A percentile compares a stretch with the other conserved stretches of the same genome.
These are phyloP conservation scores for Cryphonectria naterciae DNA, from an alignment of 2,329 filamentous ascomycete species.

Conservation along the genomic window DNA sequence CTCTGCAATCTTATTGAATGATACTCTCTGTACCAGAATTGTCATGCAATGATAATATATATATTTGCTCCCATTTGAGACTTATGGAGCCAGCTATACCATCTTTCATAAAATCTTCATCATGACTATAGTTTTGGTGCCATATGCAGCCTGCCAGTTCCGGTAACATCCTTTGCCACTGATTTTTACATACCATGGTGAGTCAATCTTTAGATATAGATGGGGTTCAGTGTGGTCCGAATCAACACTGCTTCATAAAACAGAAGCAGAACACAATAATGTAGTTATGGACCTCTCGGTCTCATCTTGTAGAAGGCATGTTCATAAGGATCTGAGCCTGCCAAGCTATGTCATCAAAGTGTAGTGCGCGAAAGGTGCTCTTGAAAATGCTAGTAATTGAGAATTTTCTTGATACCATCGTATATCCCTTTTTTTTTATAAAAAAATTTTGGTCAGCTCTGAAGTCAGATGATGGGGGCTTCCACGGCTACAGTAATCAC, in stretches of 20 bases:
- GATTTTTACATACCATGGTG: background rate
- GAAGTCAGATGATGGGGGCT: background rate
- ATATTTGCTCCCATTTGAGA: background rate
- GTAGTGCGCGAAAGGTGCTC: background rate
- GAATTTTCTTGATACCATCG: slow-evolving; percentile 68
- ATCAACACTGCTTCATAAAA: background rate
- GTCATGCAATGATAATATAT: background rate
- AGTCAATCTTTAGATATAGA: background rate
- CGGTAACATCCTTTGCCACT: background rate
- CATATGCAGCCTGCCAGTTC: background rate
- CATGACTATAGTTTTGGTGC: background rate
- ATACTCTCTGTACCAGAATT: background rate
- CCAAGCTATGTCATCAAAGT: background rate
- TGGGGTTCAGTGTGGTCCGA: background rate
- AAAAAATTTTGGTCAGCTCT: slow-evolving; percentile 34
- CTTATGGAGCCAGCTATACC: background rate
- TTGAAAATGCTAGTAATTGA: slow-evolving; percentile 58
- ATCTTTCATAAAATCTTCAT: background rate
- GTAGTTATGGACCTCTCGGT: background rate
- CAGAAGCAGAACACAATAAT: background rate
- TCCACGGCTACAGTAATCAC: slow-evolving; percentile 44
- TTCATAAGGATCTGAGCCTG: background rate
- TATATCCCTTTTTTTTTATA: slow-evolving; percentile 66
- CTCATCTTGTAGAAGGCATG: background rate
- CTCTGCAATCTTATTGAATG: background rate